phyloP scores from a whole-genome alignment of 805 yeast genomes.

The Ogataea thermomethanolica region DNA sequence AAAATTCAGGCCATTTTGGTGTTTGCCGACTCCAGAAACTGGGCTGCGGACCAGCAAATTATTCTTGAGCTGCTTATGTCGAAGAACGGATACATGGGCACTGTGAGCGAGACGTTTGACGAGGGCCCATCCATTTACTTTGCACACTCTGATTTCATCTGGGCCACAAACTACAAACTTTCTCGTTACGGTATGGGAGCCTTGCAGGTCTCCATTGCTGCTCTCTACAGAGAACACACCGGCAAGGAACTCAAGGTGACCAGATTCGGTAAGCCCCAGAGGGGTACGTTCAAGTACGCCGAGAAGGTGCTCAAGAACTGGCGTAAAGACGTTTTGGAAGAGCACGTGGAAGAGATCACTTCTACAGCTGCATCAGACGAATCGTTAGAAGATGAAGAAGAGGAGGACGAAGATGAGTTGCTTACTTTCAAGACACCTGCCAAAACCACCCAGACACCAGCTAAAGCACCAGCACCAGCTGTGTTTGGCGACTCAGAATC shows the following conservation, averaged over 20 bases:
- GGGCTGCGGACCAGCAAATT: conserved; percentile 93
- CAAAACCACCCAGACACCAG: conserved; percentile 4
- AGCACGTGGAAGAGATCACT: conserved; percentile 52
- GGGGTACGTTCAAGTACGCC: conserved; percentile 82
- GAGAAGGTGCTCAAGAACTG: conserved; percentile 70
- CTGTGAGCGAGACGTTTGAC: conserved; percentile 61
- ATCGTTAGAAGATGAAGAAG: conserved; percentile 15
- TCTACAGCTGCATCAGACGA: conserved; percentile 21
- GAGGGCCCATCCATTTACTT: conserved; percentile 83
- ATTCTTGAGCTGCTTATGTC: conserved; percentile 76
- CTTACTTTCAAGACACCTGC: conserved; percentile 18
- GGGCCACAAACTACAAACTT: conserved; percentile 85
- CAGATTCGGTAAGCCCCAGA: conserved; percentile 86
- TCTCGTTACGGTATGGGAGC: conserved; percentile 96
- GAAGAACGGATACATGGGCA: conserved; percentile 80
- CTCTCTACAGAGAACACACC: conserved; percentile 78
- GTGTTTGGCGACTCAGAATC: conserved; percentile 31
- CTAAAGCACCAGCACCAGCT: conserved; percentile 8
- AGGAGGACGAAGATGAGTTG: conserved; percentile 14
- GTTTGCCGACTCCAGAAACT: conserved; percentile 87
- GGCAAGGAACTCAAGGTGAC: conserved; percentile 77
- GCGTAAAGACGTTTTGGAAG: conserved; percentile 76
- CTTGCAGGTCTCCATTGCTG: conserved; percentile 81
- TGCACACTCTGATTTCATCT: conserved; percentile 88
- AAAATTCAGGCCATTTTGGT: conserved; percentile 79